These are phyloP conservation scores for Citrullus amarus DNA, from an alignment of 306 rosid species.

Conservation along the genomic window DNA sequence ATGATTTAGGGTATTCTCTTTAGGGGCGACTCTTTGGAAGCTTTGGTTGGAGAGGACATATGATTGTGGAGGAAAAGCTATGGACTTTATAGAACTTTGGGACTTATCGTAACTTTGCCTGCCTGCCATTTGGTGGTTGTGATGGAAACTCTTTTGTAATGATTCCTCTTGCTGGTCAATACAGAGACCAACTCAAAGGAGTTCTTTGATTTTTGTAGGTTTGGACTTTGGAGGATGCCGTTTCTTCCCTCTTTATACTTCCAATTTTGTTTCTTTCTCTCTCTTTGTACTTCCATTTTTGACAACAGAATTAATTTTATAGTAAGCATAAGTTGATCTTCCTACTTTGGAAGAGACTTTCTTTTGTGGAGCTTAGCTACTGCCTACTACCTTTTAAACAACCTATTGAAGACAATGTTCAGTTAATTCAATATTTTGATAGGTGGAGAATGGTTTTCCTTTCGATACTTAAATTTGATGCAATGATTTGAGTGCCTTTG, in stretches of 20 bases:
- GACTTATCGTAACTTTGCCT: neutral
- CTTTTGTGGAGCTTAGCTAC: neutral
- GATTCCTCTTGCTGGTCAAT: neutral
- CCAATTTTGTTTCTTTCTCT: neutral
- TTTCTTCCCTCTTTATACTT: neutral
- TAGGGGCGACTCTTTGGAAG: neutral
- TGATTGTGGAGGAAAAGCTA: neutral
- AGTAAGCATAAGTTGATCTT: neutral
- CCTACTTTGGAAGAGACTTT: neutral
- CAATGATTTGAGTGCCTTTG: neutral
- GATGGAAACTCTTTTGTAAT: neutral
- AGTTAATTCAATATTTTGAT: neutral
- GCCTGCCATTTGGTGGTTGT: neutral
- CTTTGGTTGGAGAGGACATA: neutral
- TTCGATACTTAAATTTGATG: neutral
- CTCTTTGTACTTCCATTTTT: neutral
- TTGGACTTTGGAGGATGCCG: neutral
- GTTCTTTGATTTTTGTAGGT: neutral
- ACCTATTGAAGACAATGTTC: neutral
- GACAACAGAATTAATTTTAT: neutral
- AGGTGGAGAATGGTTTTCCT: neutral
- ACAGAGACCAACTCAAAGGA: neutral
- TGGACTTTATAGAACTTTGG: neutral
- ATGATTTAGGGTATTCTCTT: neutral
- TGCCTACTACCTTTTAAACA: neutral